Percentiles rank a stretch among this genome's conserved stretches.
Conservation (phyloP, 1,284 basidiomycete species). For the Cutaneotrichosporon spelunceum region DNA sequence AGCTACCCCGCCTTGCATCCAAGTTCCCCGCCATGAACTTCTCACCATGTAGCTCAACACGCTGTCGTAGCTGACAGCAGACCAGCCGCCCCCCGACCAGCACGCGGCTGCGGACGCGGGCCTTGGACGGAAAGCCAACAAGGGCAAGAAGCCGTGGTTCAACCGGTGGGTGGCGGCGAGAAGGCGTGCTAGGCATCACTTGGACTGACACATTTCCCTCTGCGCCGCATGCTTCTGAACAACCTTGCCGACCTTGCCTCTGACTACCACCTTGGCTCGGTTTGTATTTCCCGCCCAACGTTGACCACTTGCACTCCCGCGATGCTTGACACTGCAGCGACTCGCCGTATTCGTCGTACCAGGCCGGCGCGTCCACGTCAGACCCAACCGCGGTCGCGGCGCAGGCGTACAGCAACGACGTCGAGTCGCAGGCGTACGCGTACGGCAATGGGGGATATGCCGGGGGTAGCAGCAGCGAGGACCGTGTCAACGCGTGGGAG, state of each 20-base stretch:
- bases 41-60: slow-evolving; percentile 27
- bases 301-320: too few species aligned
- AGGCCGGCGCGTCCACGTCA: slow-evolving; percentile 58
- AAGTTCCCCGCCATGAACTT: slow-evolving; percentile 25
- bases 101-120: slow-evolving; percentile 31
- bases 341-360: slow-evolving; percentile 55
- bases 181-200: not conserved
- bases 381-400: slow-evolving; percentile 44
- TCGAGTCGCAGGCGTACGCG: slow-evolving; percentile 32
- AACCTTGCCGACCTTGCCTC: not conserved
- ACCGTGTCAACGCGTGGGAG: slow-evolving; percentile 65
- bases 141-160: slow-evolving; percentile 60
- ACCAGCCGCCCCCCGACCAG: slow-evolving; percentile 51
- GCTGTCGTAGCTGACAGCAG: slow-evolving; percentile 24
- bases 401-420: slow-evolving; percentile 44
- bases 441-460: slow-evolving; percentile 20
- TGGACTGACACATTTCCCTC: not conserved
- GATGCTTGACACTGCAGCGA: slow-evolving; percentile 27
- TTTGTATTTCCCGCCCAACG: too few species aligned
- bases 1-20: too few species aligned
- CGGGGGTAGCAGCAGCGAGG: slow-evolving; percentile 48
- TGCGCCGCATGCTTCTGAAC: not conserved
- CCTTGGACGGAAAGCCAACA: slow-evolving; percentile 26
- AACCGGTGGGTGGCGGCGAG: slow-evolving; percentile 47
- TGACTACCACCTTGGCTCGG: too few species aligned